phyloP scores from a whole-genome alignment of 2,329 filamentous ascomycete species.

The Coleophoma eucalyptorum region DNA sequence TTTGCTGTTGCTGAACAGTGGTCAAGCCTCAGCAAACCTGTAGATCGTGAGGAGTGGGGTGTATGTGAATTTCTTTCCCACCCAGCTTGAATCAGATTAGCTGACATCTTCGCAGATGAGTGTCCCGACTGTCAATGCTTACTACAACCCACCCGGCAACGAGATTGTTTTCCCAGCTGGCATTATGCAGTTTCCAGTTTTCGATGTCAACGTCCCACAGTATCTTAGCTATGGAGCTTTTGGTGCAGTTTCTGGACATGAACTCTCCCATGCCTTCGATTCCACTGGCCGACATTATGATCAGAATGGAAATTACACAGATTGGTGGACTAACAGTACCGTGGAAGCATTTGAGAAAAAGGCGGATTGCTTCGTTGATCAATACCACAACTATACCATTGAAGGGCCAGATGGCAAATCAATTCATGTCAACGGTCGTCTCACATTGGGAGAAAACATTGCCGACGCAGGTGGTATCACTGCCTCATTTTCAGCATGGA shows the following conservation, averaged over 20 bases:
- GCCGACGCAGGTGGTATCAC: slow-evolving; percentile 66
- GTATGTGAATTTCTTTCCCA: neutral
- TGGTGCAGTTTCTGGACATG: slow-evolving; percentile 63
- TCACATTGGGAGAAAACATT: slow-evolving; percentile 68
- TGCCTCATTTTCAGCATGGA: slow-evolving; percentile 63
- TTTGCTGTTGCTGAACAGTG: slow-evolving; percentile 47
- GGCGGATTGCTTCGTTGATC: slow-evolving; percentile 63
- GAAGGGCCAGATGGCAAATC: slow-evolving; percentile 50
- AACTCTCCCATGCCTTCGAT: slow-evolving; percentile 69
- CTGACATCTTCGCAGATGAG: slow-evolving; percentile 36
- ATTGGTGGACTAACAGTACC: slow-evolving; percentile 64
- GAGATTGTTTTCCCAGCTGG: slow-evolving; percentile 67
- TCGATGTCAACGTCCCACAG: slow-evolving; percentile 56
- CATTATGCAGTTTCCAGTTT: slow-evolving; percentile 66
- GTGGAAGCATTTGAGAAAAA: slow-evolving; percentile 53
- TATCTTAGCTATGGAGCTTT: slow-evolving; percentile 69
- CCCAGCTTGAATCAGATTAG: neutral
- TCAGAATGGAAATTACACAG: slow-evolving; percentile 57
- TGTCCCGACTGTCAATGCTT: slow-evolving; percentile 60
- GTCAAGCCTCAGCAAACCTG: slow-evolving; percentile 55
- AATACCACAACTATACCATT: slow-evolving; percentile 60
- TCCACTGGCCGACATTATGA: slow-evolving; percentile 62
- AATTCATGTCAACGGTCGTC: slow-evolving; percentile 57
- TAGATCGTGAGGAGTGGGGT: slow-evolving; percentile 55
- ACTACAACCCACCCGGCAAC: slow-evolving; percentile 61